Evolutionary conservation across 306 rosid species (phyloP).

Genomic region (Cucurbita ficifolia): DNA sequence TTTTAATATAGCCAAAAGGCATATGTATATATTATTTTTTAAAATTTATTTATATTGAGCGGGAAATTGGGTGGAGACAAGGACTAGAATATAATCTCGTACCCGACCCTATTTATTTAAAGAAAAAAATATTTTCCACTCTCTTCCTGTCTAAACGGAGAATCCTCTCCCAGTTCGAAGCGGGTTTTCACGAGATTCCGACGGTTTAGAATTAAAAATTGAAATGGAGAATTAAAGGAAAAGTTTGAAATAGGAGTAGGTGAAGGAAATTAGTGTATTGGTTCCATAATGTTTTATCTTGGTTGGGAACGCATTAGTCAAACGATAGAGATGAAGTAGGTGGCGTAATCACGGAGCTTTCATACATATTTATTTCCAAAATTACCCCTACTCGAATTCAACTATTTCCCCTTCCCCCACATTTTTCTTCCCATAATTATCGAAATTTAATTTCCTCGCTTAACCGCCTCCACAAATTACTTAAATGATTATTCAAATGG

Average conservation of each 20-base stretch:
- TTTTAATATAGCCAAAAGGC: too few relatives aligned
- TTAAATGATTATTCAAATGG: neutral
- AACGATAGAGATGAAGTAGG: constrained; percentile 1
- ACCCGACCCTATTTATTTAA: too few relatives aligned
- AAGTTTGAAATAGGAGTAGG: neutral
- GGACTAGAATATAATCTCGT: too few relatives aligned
- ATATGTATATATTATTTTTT: too few relatives aligned
- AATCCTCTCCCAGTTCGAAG: too few relatives aligned
- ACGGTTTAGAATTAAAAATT: neutral
- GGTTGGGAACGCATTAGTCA: neutral
- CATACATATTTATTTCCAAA: neutral
- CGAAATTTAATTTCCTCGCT: neutral
- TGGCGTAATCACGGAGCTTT: neutral
- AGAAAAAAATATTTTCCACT: too few relatives aligned
- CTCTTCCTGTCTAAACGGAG: too few relatives aligned
- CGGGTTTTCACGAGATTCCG: too few relatives aligned
- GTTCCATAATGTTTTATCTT: neutral
- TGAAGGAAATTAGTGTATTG: neutral
- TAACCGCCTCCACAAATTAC: neutral
- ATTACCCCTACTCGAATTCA: neutral
- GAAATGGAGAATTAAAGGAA: neutral
- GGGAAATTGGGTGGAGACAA: too few relatives aligned
- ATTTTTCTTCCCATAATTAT: neutral
- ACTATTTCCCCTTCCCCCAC: neutral
- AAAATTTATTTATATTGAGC: too few relatives aligned